These are phyloP conservation scores for Diaporthe nobilis DNA, from an alignment of 2,329 filamentous ascomycete species.

Conservation along the genomic window DNA sequence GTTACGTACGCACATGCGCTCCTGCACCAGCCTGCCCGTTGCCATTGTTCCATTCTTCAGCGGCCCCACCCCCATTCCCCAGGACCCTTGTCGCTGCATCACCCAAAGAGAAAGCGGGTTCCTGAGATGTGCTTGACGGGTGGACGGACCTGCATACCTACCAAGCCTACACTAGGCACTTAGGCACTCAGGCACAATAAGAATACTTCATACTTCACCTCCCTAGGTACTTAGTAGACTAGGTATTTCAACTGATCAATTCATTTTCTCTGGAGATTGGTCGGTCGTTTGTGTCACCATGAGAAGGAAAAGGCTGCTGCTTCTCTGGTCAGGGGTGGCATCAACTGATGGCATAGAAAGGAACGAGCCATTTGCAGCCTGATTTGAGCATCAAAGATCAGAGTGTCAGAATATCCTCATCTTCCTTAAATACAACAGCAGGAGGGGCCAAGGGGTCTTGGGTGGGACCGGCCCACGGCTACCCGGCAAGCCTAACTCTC, in stretches of 20 bases:
- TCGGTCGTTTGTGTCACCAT: background rate
- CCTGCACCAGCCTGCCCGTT: background rate
- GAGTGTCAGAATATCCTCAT: slow-evolving; percentile 39
- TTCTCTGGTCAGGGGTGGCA: background rate
- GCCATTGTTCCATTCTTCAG: background rate
- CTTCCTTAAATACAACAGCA: slow-evolving; percentile 31
- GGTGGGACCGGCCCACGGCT: slow-evolving; percentile 28
- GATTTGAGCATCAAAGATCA: background rate
- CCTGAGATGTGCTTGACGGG: slow-evolving; percentile 8
- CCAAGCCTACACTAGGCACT: background rate
- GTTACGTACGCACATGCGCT: background rate
- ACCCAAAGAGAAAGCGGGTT: slow-evolving; percentile 1
- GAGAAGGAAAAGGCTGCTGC: background rate
- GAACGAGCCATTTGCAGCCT: background rate
- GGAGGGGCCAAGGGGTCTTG: background rate
- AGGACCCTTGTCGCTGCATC: slow-evolving; percentile 15
- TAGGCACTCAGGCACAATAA: background rate
- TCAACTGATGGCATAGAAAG: background rate
- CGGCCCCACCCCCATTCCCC: background rate
- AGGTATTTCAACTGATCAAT: background rate
- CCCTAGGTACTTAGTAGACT: background rate
- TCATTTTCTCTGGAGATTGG: background rate
- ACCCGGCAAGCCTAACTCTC: slow-evolving; percentile 12
- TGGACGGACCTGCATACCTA: slow-evolving; percentile 20
- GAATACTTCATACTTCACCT: background rate